These are phyloP conservation scores for Penicillium sp. DNA, from an alignment of 2,329 filamentous ascomycete genomes.

Conservation along the genomic window DNA sequence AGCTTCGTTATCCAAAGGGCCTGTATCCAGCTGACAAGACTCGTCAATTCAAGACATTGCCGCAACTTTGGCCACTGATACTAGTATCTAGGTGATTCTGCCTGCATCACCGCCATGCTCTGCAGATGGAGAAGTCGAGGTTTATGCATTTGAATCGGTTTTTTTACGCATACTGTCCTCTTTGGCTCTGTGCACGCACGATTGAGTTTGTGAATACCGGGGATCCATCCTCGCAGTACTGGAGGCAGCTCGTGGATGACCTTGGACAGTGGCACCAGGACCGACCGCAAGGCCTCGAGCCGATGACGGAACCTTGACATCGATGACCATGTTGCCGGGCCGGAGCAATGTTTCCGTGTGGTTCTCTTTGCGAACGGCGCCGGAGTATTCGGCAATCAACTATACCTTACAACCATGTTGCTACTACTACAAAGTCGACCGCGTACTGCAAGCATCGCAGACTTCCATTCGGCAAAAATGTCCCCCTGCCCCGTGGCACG, in stretches of 20 bases:
- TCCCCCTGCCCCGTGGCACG: conserved; percentile 53
- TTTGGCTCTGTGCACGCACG: conserved; percentile 29
- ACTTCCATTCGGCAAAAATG: conserved; percentile 32
- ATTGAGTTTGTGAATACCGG: conserved; percentile 19
- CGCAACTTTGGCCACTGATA: conserved; percentile 25
- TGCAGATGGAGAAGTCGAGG: conserved; percentile 6
- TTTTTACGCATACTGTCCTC: conserved; percentile 23
- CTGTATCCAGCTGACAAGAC: not conserved
- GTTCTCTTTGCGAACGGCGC: conserved; percentile 49
- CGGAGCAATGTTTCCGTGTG: conserved; percentile 30
- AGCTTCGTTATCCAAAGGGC: not conserved
- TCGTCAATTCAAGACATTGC: conserved; percentile 21
- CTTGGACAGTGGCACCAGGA: conserved; percentile 30
- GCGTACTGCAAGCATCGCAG: conserved; percentile 38
- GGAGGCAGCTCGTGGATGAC: conserved; percentile 27
- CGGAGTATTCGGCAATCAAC: conserved; percentile 50
- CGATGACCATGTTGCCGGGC: conserved; percentile 19
- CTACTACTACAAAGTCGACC: conserved; percentile 54
- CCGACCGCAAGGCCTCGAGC: conserved; percentile 27
- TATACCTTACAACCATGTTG: conserved; percentile 57
- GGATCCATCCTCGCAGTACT: conserved; percentile 14
- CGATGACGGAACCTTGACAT: conserved; percentile 38
- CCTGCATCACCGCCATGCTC: conserved; percentile 16
- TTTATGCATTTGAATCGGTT: conserved; percentile 22
- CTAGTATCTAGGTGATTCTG: conserved; percentile 15